phyloP scores from a whole-genome alignment of 495 filamentous ascomycete species.

The Aspergillus heteromorphus region DNA sequence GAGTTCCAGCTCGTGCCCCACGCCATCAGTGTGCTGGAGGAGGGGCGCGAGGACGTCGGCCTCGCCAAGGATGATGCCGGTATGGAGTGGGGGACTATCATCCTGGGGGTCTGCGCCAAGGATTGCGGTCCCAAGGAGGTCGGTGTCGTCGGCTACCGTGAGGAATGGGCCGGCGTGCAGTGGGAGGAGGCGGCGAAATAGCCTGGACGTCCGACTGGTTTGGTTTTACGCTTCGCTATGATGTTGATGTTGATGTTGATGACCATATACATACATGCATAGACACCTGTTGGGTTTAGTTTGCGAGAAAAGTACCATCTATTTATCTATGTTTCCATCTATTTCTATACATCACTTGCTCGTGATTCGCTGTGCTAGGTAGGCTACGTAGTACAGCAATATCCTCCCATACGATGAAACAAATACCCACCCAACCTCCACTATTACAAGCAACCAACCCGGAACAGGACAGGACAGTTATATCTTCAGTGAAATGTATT shows the following conservation, averaged over 20 bases:
- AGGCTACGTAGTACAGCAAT: too few relatives aligned
- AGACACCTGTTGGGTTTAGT: neutral
- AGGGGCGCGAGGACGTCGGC: conserved; percentile 61
- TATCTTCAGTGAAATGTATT: too few relatives aligned
- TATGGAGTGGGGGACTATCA: conserved; percentile 98
- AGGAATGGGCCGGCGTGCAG: conserved; percentile 96
- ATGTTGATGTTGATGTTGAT: conserved; percentile 13
- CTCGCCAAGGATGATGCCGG: conserved; percentile 57
- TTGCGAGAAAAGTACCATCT: neutral
- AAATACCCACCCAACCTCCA: too few relatives aligned
- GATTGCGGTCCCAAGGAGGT: conserved; percentile 59
- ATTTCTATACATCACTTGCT: too few relatives aligned
- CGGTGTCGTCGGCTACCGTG: conserved; percentile 61
- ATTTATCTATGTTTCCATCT: too few relatives aligned
- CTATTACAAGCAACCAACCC: too few relatives aligned
- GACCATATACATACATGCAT: conserved; percentile 8
- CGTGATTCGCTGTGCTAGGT: too few relatives aligned
- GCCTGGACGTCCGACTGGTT: neutral
- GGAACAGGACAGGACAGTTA: too few relatives aligned
- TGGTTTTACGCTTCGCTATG: neutral
- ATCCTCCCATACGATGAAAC: too few relatives aligned
- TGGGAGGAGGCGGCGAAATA: conserved; percentile 71
- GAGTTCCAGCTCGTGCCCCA: conserved; percentile 88
- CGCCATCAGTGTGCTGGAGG: conserved; percentile 84
- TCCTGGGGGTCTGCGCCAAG: conserved; percentile 74